Percentiles rank a stretch among this genome's conserved stretches.
Evolutionary conservation across 352 stramenopile species (phyloP).

Genomic region (Phytopythium cucurbitacearum): DNA sequence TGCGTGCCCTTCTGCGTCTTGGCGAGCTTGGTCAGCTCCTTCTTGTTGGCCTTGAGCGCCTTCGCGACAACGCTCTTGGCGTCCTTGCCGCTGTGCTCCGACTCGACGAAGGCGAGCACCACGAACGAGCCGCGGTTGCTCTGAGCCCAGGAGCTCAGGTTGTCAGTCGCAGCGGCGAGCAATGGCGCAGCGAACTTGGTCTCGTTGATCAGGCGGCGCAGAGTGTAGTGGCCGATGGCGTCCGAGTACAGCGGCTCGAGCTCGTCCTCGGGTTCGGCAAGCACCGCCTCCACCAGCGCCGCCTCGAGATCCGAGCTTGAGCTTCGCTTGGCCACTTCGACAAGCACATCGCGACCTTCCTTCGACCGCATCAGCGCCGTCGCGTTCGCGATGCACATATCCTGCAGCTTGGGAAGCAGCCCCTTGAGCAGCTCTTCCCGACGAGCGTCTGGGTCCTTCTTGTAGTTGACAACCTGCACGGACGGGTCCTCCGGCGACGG

Average conservation of each 20-base stretch:
- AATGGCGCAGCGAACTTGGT: slow-evolving; percentile 46
- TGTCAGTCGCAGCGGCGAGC: slow-evolving; percentile 41
- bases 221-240: slow-evolving; percentile 61
- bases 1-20: slow-evolving; percentile 70
- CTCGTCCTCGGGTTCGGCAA: slow-evolving; percentile 32
- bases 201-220: slow-evolving; percentile 81
- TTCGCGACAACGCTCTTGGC: slow-evolving; percentile 49
- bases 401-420: slow-evolving; percentile 75
- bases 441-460: slow-evolving; percentile 78
- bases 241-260: slow-evolving; percentile 64
- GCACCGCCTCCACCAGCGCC: slow-evolving; percentile 40
- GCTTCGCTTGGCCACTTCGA: slow-evolving; percentile 74
- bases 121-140: slow-evolving; percentile 84
- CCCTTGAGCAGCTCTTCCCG: slow-evolving; percentile 75
- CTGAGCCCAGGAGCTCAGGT: slow-evolving; percentile 45
- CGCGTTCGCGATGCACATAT: slow-evolving; percentile 63
- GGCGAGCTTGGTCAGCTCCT: slow-evolving; percentile 54
- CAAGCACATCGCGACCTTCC: slow-evolving; percentile 71
- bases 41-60: slow-evolving; percentile 51
- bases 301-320: slow-evolving; percentile 40
- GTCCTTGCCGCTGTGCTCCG: slow-evolving; percentile 45
- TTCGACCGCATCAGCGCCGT: slow-evolving; percentile 72
- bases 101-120: slow-evolving; percentile 75
- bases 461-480: slow-evolving; percentile 79
- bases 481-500: slow-evolving; percentile 55